Percentiles rank a stretch among this genome's conserved stretches.
Evolutionary conservation across 2,329 filamentous ascomycete species (phyloP).

Genomic region (Purpureocillium takamizusanense): DNA sequence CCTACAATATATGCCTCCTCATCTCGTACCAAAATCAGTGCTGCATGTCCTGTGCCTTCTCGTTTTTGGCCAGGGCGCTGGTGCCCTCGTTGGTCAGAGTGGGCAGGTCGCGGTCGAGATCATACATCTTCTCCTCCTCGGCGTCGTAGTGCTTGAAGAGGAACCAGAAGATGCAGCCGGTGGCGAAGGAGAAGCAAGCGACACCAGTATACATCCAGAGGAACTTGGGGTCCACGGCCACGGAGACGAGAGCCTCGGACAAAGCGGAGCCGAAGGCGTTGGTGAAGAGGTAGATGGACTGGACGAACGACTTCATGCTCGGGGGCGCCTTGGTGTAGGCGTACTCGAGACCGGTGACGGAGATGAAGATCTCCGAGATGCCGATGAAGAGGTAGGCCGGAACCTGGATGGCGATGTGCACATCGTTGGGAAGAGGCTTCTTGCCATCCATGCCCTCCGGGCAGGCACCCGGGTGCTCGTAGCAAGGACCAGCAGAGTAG

Average conservation of each 20-base stretch:
- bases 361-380: slow-evolving; percentile 53
- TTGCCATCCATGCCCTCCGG: slow-evolving; percentile 19
- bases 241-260: slow-evolving; percentile 51
- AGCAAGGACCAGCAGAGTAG: slow-evolving; percentile 44
- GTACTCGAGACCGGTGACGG: slow-evolving; percentile 62
- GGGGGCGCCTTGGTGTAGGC: slow-evolving; percentile 65
- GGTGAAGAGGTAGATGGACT: slow-evolving; percentile 51
- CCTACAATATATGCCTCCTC: neutral
- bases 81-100: neutral
- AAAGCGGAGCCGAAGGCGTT: slow-evolving; percentile 50
- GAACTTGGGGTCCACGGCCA: slow-evolving; percentile 53
- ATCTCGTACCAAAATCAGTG: neutral
- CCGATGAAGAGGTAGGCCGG: slow-evolving; percentile 50
- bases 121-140: slow-evolving; percentile 28
- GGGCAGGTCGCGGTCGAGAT: slow-evolving; percentile 25
- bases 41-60: neutral
- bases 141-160: slow-evolving; percentile 28
- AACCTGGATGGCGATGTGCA: slow-evolving; percentile 45
- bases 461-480: slow-evolving; percentile 31
- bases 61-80: neutral
- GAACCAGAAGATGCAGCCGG: slow-evolving; percentile 43
- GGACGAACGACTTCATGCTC: slow-evolving; percentile 56
- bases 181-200: slow-evolving; percentile 35
- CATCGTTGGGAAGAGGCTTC: slow-evolving; percentile 27
- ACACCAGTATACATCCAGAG: slow-evolving; percentile 58